These are phyloP conservation scores for Macrotyloma uniflorum DNA, from an alignment of 306 rosid genomes.

Conservation along the genomic window DNA sequence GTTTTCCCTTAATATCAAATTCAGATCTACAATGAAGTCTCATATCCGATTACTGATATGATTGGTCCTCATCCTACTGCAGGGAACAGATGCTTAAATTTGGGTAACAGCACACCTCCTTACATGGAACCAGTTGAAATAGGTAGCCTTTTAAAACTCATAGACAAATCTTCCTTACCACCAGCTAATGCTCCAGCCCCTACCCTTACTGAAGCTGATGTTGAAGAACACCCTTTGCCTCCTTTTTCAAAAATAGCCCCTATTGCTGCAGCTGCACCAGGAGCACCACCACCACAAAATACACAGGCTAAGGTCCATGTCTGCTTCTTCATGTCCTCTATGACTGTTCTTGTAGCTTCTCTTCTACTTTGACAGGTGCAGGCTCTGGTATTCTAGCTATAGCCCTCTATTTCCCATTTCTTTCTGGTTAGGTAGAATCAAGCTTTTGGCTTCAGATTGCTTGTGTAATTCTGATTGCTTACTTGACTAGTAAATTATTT, in stretches of 20 bases:
- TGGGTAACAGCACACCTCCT: constrained; percentile 29
- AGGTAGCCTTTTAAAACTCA: constrained; percentile 45
- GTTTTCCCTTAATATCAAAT: neutral
- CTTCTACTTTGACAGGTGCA: constrained; percentile 35
- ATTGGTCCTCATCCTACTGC: constrained; percentile 42
- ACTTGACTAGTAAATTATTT: constrained; percentile 33
- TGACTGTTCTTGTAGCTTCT: constrained; percentile 50
- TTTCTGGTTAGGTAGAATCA: constrained; percentile 32
- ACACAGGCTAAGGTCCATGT: constrained; percentile 53
- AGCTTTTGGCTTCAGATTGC: constrained; percentile 42
- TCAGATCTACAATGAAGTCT: neutral
- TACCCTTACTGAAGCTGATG: constrained; percentile 46
- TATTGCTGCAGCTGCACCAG: constrained; percentile 18
- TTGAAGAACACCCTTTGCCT: constrained; percentile 73
- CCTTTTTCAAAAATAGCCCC: constrained; percentile 22
- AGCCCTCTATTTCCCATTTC: constrained; percentile 26
- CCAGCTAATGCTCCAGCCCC: constrained; percentile 71
- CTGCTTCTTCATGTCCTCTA: constrained; percentile 41
- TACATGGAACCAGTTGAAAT: constrained; percentile 59
- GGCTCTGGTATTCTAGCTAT: neutral
- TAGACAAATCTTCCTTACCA: constrained; percentile 36
- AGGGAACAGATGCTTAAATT: constrained; percentile 64
- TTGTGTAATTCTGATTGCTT: constrained; percentile 25
- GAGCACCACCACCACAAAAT: constrained; percentile 37
- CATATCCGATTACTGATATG: constrained; percentile 16